Evolutionary conservation across 1,284 basidiomycete species (phyloP), one percentile per base, ranked within the genome.

Genomic region (Boletus austroedulis): DNA sequence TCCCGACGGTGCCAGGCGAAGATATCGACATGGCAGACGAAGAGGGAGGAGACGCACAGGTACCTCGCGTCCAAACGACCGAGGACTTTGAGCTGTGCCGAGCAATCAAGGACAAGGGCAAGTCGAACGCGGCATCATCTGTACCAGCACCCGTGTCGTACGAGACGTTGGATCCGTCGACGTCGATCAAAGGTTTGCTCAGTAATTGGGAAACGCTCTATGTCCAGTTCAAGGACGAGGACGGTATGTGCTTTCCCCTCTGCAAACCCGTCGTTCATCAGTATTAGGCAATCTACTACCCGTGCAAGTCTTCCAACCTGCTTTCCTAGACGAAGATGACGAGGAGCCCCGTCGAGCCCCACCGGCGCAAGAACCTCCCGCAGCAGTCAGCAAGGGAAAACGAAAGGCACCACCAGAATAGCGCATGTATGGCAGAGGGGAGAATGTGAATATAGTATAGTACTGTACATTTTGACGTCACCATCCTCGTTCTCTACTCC

Each of bases 41-140:
- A 26, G 61, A 53, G 19, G 52, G 49, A 10, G 59, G 29, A 31
- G 29, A 38, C 26, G 67, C 72, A 45, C 74, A 79, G 23, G 74
- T 85, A 3, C 85, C 85, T 0, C 65, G 63, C n/a, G 74, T 83
- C 14, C 56, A 65, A 14, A 73, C 67, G 40, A 69, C 70, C 9
- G 74, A 80, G 23, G 86, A 89, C 59, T 90, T 92, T 67, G 87
- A 89, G 65, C 68, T 91, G 29, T 86, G 83, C 58, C 78, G 77
- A 26, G 77, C 74, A 9, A 63, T 80, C 44, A 82, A 78, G 63
- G 81, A 82, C 61, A 80, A 78, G 67, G 80, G 81, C 3, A 76
- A 75, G 69, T 48, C 80, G 76, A 23, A 76, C 76, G 44, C 75
- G 74, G 50, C 56, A 4, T 53, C 44, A 17, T 59, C 61, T 43